These are phyloP conservation scores for Cadophora malorum DNA, from an alignment of 2,329 filamentous ascomycete genomes.

Conservation along the genomic window DNA sequence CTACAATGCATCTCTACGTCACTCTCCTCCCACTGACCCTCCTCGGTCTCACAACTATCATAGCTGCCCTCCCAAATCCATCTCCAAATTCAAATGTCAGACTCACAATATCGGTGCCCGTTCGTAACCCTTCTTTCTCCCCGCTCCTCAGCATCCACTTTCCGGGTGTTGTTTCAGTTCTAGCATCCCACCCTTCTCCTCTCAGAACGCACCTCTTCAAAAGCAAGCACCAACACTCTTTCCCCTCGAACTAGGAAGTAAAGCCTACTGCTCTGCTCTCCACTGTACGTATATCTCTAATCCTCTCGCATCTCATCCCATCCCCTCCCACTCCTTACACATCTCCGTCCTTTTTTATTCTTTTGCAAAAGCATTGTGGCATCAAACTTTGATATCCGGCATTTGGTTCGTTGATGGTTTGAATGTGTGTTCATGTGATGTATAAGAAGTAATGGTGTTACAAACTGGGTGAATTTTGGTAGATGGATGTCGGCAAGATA, in stretches of 20 bases:
- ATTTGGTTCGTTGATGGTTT: too few relatives aligned
- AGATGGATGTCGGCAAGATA: slow-evolving; percentile 4
- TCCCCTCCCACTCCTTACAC: too few relatives aligned
- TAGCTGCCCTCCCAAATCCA: not conserved
- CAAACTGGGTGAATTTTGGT: not conserved
- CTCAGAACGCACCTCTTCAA: not conserved
- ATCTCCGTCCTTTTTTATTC: too few relatives aligned
- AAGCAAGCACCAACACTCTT: not conserved
- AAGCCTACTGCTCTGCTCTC: not conserved
- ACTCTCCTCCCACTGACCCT: not conserved
- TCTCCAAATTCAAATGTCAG: not conserved
- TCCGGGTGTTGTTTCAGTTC: too few relatives aligned
- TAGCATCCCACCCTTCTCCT: not conserved
- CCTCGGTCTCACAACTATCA: not conserved
- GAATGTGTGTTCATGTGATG: too few relatives aligned
- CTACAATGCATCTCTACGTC: not conserved
- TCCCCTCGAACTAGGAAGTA: not conserved
- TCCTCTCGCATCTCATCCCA: not conserved
- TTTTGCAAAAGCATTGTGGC: too few relatives aligned
- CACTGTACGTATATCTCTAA: not conserved
- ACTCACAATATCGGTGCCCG: not conserved
- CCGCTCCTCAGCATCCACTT: too few relatives aligned
- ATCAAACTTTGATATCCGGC: too few relatives aligned
- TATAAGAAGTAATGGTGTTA: too few relatives aligned
- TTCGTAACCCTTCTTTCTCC: not conserved